A percentile compares a stretch with the other conserved stretches of the same genome.
These are phyloP conservation scores for Yamadazyma triangularis DNA, from an alignment of 1,139 yeast genomes.

Conservation along the genomic window DNA sequence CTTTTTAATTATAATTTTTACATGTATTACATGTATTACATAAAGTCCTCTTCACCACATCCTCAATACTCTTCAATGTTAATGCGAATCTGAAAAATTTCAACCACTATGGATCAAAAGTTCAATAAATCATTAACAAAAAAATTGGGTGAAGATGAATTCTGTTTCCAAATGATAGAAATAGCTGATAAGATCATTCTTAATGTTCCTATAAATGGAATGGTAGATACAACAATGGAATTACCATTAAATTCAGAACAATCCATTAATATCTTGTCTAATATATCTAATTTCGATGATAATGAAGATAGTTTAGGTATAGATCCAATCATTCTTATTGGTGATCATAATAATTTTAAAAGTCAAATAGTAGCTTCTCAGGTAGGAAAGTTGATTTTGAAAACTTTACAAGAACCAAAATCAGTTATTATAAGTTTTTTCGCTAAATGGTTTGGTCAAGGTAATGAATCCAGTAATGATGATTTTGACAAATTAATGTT, in stretches of 20 bases:
- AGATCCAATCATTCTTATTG: conserved; percentile 38
- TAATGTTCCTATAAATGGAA: conserved; percentile 34
- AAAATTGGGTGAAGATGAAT: conserved; percentile 7
- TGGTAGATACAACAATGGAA: conserved; percentile 40
- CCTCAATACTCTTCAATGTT: too few species aligned
- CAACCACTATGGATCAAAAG: not conserved
- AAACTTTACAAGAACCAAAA: conserved; percentile 24
- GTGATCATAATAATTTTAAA: conserved; percentile 38
- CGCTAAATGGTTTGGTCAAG: conserved; percentile 41
- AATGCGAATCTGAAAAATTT: not conserved
- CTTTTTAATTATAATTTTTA: too few species aligned
- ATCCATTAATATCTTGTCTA: conserved; percentile 18
- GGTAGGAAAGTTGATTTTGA: conserved; percentile 32
- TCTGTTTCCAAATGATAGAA: conserved; percentile 35
- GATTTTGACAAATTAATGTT: conserved; percentile 44
- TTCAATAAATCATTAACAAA: not conserved
- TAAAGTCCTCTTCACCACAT: too few species aligned
- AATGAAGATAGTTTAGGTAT: conserved; percentile 18
- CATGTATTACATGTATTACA: too few species aligned
- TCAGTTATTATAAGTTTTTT: conserved; percentile 36
- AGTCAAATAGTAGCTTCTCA: conserved; percentile 41
- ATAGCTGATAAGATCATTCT: conserved; percentile 30
- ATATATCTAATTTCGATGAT: conserved; percentile 13
- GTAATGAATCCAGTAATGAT: conserved; percentile 24
- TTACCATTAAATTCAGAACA: conserved; percentile 36